Evolutionary conservation across 2,329 filamentous ascomycete species (phyloP).

Genomic region (Xylariaceae sp.): DNA sequence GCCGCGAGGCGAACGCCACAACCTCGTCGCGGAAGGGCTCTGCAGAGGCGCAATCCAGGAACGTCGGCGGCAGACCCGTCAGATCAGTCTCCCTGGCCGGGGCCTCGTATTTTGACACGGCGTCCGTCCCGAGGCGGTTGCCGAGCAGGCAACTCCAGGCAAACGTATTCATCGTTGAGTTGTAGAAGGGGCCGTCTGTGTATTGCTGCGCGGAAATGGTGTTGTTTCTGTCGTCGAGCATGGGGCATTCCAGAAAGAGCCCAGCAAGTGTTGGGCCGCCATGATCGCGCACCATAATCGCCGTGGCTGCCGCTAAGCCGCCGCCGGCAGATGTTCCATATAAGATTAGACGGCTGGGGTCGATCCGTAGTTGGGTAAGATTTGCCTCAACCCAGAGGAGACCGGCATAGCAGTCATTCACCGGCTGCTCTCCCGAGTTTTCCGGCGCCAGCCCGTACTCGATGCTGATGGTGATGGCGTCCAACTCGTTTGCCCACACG

Average conservation of each 20-base stretch:
- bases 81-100: conserved; percentile 32
- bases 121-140: conserved; percentile 26
- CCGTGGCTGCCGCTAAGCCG: conserved; percentile 51
- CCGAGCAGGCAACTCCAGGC: conserved; percentile 34
- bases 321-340: conserved; percentile 55
- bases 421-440: conserved; percentile 28
- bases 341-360: conserved; percentile 47
- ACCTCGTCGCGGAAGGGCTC: conserved; percentile 36
- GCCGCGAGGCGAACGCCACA: conserved; percentile 33
- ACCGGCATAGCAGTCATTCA: conserved; percentile 39
- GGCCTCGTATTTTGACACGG: conserved; percentile 32
- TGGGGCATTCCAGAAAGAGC: conserved; percentile 39
- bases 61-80: conserved; percentile 31
- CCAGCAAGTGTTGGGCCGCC: conserved; percentile 35
- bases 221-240: conserved; percentile 40
- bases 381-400: conserved; percentile 34
- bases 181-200: conserved; percentile 32
- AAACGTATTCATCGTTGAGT: conserved; percentile 29
- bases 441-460: conserved; percentile 35
- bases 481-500: conserved; percentile 31
- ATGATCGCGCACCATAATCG: conserved; percentile 45
- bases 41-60: conserved; percentile 35
- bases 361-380: conserved; percentile 37
- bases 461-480: conserved; percentile 33
- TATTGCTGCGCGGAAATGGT: conserved; percentile 32